Conservation (phyloP, 441 rosid species). For the Capsella rubella region DNA sequence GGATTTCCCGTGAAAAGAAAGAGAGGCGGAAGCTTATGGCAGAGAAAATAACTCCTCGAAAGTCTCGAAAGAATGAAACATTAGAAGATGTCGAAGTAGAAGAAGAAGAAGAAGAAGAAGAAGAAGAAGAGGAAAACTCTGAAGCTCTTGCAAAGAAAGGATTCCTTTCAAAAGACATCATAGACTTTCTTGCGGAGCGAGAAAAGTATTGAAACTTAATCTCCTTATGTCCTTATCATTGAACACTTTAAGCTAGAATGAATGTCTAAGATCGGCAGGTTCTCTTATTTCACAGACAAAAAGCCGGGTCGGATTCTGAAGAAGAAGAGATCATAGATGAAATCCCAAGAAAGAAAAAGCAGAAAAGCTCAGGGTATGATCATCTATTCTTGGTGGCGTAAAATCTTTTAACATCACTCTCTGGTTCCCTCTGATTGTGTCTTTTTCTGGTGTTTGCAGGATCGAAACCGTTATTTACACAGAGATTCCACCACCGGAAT, state of each 20-base stretch:
- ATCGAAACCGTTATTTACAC: slow-evolving; percentile 66
- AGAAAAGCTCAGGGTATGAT: slow-evolving; percentile 66
- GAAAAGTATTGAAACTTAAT: slow-evolving; percentile 61
- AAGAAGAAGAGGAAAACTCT: slow-evolving; percentile 48
- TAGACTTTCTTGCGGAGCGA: slow-evolving; percentile 76
- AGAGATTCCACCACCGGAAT: slow-evolving; percentile 73
- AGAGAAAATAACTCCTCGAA: slow-evolving; percentile 59
- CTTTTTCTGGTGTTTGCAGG: slow-evolving; percentile 50
- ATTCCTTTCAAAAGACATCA: slow-evolving; percentile 86
- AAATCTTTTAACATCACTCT: not conserved
- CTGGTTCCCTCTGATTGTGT: not conserved
- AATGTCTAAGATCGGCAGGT: slow-evolving; percentile 12
- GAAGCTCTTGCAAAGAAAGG: slow-evolving; percentile 53
- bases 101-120: slow-evolving; percentile 45
- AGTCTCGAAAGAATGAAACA: slow-evolving; percentile 44
- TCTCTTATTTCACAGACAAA: slow-evolving; percentile 56
- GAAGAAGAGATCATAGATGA: slow-evolving; percentile 63
- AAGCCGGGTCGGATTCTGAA: slow-evolving; percentile 66
- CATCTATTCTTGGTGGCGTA: not conserved
- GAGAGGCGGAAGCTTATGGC: slow-evolving; percentile 71
- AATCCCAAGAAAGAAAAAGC: slow-evolving; percentile 61
- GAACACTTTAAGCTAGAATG: slow-evolving; percentile 18
- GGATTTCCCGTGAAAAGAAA: slow-evolving; percentile 76
- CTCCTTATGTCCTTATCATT: not conserved
- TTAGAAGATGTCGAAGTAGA: slow-evolving; percentile 38